Base-by-base conservation (phyloP, 2,329 filamentous ascomycete species). In the Teratosphaeria pseudoeucalypti region DNA sequence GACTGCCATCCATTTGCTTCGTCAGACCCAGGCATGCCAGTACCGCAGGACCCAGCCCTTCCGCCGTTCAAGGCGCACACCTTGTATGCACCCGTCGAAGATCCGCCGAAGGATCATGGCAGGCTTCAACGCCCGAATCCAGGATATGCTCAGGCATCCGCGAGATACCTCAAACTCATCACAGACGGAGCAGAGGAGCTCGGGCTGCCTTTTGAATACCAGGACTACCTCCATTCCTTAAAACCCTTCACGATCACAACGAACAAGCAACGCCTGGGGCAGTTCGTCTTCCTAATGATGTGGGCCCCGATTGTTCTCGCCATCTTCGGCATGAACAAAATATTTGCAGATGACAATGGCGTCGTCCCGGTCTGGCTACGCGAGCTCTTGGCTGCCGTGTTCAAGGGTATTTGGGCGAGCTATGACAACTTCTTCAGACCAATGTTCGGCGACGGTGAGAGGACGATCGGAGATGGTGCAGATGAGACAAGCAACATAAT, bases 371-470 rank as follows among this genome's bases (percentile, higher is more conserved):
- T 69, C 12, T 95, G 89, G 89, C 63, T 92, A 56, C 79, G 76
- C 2, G 72, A 72, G 16, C 57, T 81, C 0, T 77, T 80, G 59
- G 80, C 78, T 0, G 72, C 77, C 1, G 12, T 87, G 1, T 84
- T 87, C 60, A 78, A 75, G 1, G 70, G 78, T 0, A 73, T 85
- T 65, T 92, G 88, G 88, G 68, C 65, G 54, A 80, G 74, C 54
- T 90, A 91, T 74, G 87, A 90, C 74, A 61, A 57, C 0, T 69
- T 83, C 19, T 86, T 87, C 65, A 86, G 84, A 72, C 76, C 74
- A 0, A 49, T 86, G 0, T 96, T 95, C 78, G 92, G 92, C 0
- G 89, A 97, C 70, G 94, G 94, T 0, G 92, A 97, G 78, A 82
- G 83, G 66, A 85, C 82, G 0, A 68, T 78, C 10, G 63, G 67